A percentile compares a stretch with the other conserved stretches of the same genome.
Evolutionary conservation across 108 stramenopile species (phyloP).

Genomic region (Cyclostephanos invisitatus): DNA sequence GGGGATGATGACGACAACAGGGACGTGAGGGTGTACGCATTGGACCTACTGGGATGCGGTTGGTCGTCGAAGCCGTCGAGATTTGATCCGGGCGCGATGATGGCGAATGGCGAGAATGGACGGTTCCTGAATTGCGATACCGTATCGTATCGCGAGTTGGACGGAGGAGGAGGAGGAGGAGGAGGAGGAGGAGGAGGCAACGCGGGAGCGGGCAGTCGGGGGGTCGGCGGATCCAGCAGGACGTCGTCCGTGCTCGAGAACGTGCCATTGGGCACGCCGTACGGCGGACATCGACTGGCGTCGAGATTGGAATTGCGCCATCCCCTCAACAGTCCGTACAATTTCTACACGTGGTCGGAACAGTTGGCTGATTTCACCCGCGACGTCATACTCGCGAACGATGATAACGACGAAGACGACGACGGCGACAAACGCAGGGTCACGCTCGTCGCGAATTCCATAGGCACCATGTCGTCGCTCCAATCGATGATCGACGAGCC

Average conservation of each 20-base stretch:
- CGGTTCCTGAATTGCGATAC: constrained; percentile 50
- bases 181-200: constrained; percentile 17
- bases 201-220: too few relatives aligned
- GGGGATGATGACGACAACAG: not conserved
- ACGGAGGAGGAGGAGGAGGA: not conserved
- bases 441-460: constrained; percentile 90
- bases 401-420: constrained; percentile 3
- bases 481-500: constrained; percentile 88
- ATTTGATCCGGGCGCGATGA: constrained; percentile 40
- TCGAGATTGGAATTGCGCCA: constrained; percentile 66
- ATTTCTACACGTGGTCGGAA: constrained; percentile 92
- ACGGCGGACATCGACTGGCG: constrained; percentile 50
- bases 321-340: constrained; percentile 76
- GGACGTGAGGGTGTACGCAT: constrained; percentile 71
- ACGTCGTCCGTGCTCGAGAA: constrained; percentile 42
- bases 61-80: constrained; percentile 83
- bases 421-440: constrained; percentile 29
- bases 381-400: constrained; percentile 45
- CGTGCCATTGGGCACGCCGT: constrained; percentile 62
- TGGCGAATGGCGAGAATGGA: constrained; percentile 66
- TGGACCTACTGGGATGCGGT: constrained; percentile 91
- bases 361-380: constrained; percentile 73
- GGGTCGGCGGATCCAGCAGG: not conserved
- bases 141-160: constrained; percentile 24
- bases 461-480: constrained; percentile 85